Evolutionary conservation across 208 protist species (phyloP), one percentile per base, ranked within the genome.

Genomic region (Crithidia expoeki): DNA sequence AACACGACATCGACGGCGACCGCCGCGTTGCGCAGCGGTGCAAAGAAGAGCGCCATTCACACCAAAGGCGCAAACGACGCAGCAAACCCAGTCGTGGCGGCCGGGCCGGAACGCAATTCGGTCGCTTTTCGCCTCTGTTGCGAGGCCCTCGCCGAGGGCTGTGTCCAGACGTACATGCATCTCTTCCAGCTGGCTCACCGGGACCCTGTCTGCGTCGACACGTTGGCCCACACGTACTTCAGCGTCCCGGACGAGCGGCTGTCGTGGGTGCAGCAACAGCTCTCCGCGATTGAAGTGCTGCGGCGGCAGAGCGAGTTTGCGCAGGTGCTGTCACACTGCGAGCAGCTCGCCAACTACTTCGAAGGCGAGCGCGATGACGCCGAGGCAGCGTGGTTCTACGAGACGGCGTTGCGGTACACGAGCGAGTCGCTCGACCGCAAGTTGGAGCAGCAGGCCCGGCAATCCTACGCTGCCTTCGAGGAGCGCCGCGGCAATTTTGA

Each of bases 141-240:
- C 14, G 74, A 95, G 60, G 84, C 90, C n/a, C 81, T 96, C 23
- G 63, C 79, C 38, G 81, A 93, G 59, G 93, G 93, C 16, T 97
- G 89, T 60, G 70, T 95, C 25, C 76, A 86, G 62, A 81, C 90
- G 12, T 97, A 89, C 66, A 87, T 94, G 70, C 89, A 93, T 51
- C 80, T 97, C 27, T 94, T 94, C 68, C 50, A 90, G 21, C 84
- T 97, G 23, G 86, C 88, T 19, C 93, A 95, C 76, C 86, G 93
- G 40, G 76, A 86, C 11, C 93, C 93, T 9, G 85, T 97, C 27
- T 97, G 93, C 61, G 88, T 97, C 2, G 87, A 97, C 72, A 72
- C 77, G 51, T 89, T 97, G 9, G 82, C 93, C 11, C 79, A 88
- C 61, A 81, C 63, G 44, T 80, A 82, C 73, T 97, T 95, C 72